Conservation (phyloP, 345 rosid genomes). For the Kernera saxatilis region DNA sequence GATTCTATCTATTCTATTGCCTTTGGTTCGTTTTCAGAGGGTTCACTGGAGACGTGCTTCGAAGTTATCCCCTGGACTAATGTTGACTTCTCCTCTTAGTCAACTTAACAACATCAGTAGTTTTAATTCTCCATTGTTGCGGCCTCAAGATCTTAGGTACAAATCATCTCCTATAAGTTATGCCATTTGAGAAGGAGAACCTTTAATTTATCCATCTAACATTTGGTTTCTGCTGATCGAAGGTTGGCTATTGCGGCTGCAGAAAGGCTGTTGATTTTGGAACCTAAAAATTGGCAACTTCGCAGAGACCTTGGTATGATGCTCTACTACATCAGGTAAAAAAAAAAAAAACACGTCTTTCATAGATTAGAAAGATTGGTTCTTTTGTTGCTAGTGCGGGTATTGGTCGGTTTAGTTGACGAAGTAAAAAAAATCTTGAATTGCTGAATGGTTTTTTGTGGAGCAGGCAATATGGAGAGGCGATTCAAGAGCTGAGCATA, state of each 20-base stretch:
- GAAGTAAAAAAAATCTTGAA: not conserved
- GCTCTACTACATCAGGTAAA: slow-evolving; percentile 73
- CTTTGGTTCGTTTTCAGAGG: slow-evolving; percentile 42
- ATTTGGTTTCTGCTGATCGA: slow-evolving; percentile 1
- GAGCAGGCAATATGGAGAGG: slow-evolving; percentile 66
- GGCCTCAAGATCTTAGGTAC: slow-evolving; percentile 82
- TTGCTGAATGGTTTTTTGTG: not conserved
- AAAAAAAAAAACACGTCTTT: not conserved
- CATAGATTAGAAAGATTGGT: not conserved
- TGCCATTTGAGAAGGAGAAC: not conserved
- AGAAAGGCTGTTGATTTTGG: slow-evolving; percentile 78
- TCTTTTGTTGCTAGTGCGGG: not conserved
- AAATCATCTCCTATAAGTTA: not conserved
- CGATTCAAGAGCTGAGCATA: slow-evolving; percentile 89
- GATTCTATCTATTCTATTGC: not conserved
- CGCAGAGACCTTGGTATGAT: slow-evolving; percentile 93
- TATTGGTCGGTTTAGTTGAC: not conserved
- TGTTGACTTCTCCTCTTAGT: slow-evolving; percentile 88
- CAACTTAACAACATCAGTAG: slow-evolving; percentile 38
- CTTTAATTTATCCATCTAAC: not conserved
- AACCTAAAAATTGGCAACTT: slow-evolving; percentile 79
- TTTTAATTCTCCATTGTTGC: slow-evolving; percentile 47
- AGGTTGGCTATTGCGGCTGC: slow-evolving; percentile 90
- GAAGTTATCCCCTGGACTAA: slow-evolving; percentile 68
- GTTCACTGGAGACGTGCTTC: slow-evolving; percentile 94